A percentile compares a stretch with the other conserved stretches of the same genome.
Conservation (phyloP, 306 rosid genomes). For the Glycine soja region DNA sequence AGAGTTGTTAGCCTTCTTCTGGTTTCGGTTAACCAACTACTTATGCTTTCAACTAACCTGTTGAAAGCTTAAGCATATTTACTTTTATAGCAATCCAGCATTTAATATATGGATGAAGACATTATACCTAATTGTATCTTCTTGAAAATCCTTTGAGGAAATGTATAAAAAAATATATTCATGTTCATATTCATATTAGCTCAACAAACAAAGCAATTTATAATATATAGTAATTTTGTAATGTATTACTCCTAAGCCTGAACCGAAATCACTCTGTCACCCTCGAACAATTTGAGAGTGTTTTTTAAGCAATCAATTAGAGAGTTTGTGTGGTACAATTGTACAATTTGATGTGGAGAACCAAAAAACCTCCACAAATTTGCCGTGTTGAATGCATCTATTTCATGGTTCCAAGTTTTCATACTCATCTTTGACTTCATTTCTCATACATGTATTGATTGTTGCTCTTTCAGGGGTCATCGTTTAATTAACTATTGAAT, state of each 20-base stretch:
- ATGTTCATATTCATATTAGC: not conserved
- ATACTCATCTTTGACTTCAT: not conserved
- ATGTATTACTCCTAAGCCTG: not conserved
- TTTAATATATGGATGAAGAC: slow-evolving; percentile 21
- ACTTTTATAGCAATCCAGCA: slow-evolving; percentile 9
- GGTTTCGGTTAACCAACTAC: slow-evolving; percentile 49
- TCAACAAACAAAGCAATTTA: not conserved
- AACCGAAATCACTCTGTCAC: slow-evolving; percentile 31
- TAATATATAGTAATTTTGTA: not conserved
- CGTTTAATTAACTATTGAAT: not conserved
- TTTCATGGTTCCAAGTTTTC: not conserved
- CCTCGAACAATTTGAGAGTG: slow-evolving; percentile 33
- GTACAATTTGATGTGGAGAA: slow-evolving; percentile 29
- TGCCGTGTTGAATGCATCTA: not conserved
- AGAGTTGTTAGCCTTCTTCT: slow-evolving; percentile 26
- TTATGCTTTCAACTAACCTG: slow-evolving; percentile 39
- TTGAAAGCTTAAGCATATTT: slow-evolving; percentile 23
- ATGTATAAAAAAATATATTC: not conserved
- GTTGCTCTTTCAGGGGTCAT: not conserved
- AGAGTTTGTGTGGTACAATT: not conserved
- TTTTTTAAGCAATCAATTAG: not conserved
- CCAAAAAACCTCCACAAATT: not conserved
- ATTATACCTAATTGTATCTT: slow-evolving; percentile 28
- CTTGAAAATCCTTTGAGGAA: not conserved
- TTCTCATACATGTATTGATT: not conserved